These are phyloP conservation scores for Oenanthe sinensis DNA, from an alignment of 129 eudicot species.

Conservation along the genomic window DNA sequence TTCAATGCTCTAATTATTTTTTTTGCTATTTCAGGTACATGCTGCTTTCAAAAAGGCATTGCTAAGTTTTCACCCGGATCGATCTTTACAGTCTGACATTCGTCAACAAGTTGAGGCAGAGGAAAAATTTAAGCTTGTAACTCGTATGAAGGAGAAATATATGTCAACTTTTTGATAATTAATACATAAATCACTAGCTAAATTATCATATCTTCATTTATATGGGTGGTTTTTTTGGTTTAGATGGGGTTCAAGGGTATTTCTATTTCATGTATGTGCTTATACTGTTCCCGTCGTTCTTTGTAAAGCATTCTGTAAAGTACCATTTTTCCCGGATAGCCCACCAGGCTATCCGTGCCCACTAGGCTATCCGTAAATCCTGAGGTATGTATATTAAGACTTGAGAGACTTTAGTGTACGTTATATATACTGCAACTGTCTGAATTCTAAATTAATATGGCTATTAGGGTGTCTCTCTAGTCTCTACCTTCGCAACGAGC, in stretches of 20 bases:
- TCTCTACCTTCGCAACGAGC: no score
- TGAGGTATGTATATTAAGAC: no score
- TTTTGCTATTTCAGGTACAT: slow-evolving; percentile 52
- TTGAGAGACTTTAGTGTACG: neutral
- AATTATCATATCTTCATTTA: neutral
- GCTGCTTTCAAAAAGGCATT: slow-evolving; percentile 61
- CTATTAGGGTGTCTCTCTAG: no score
- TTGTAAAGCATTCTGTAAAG: neutral
- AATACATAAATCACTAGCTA: neutral
- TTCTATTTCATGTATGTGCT: neutral
- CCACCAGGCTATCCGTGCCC: no score
- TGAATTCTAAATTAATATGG: no score
- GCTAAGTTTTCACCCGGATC: slow-evolving; percentile 64
- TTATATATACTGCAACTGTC: no score
- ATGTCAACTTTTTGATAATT: slow-evolving; percentile 8
- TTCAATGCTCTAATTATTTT: neutral
- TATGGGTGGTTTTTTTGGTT: neutral
- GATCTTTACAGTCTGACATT: slow-evolving; percentile 44
- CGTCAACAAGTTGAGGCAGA: slow-evolving; percentile 72
- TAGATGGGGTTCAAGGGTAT: neutral
- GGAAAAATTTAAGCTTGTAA: slow-evolving; percentile 75
- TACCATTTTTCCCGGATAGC: neutral
- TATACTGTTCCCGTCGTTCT: neutral
- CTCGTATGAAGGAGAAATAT: slow-evolving; percentile 60
- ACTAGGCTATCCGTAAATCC: neutral